Conservation (phyloP, 129 eudicot species). For the Mikania micrantha region DNA sequence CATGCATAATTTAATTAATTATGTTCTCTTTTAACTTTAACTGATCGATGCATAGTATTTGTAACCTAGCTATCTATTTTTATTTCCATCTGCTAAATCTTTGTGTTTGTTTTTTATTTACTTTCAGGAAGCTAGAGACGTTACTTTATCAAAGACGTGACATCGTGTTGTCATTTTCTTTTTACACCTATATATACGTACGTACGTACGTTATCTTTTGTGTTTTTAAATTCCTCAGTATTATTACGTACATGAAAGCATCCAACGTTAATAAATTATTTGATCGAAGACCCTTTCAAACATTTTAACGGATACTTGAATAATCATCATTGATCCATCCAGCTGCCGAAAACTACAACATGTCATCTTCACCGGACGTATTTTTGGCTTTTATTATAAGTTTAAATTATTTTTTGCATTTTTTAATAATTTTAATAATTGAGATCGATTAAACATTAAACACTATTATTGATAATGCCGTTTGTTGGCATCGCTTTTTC, state of each 20-base stretch:
- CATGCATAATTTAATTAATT: background rate
- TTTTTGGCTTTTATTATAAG: constrained; percentile 17
- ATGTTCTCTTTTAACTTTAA: background rate
- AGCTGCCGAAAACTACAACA: constrained; percentile 22
- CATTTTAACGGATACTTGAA: constrained; percentile 17
- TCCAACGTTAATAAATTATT: constrained; percentile 16
- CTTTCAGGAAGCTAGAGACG: background rate
- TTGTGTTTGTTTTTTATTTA: constrained; percentile 9
- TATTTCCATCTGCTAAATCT: background rate
- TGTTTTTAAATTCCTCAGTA: constrained; percentile 18
- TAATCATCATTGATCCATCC: constrained; percentile 4
- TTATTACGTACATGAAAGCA: constrained; percentile 24
- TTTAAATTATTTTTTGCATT: background rate
- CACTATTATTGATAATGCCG: constrained; percentile 18
- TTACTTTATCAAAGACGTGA: constrained; percentile 17
- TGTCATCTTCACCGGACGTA: constrained; percentile 3
- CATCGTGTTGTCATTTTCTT: constrained; percentile 26
- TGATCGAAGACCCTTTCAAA: constrained; percentile 18
- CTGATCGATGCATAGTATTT: background rate
- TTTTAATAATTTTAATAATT: constrained; percentile 28
- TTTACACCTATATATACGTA: background rate
- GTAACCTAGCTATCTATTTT: constrained; percentile 14
- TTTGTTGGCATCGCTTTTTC: constrained; percentile 23
- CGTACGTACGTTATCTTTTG: background rate
- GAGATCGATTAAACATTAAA: constrained; percentile 1